phyloP scores from a whole-genome alignment of 2,329 filamentous ascomycete genomes.

The Tolypocladium inflatum region DNA sequence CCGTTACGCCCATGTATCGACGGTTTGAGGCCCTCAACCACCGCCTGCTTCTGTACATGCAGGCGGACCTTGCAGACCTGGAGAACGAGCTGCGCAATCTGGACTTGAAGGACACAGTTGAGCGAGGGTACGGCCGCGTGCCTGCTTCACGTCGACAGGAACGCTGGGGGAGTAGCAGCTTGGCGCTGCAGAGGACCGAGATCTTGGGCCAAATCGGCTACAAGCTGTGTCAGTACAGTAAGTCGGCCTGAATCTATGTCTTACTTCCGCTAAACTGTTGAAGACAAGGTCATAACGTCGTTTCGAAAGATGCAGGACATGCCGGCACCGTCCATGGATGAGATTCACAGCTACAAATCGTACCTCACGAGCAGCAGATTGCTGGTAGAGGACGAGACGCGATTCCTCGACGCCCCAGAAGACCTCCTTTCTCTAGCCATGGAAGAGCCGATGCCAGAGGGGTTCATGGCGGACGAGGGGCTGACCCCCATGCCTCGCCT shows the following conservation, averaged over 20 bases:
- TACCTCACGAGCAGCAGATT: slow-evolving; percentile 47
- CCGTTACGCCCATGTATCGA: slow-evolving; percentile 60
- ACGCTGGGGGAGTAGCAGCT: slow-evolving; percentile 40
- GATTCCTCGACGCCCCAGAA: slow-evolving; percentile 44
- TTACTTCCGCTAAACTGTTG: slow-evolving; percentile 4
- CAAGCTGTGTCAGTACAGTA: slow-evolving; percentile 61
- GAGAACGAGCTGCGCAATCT: slow-evolving; percentile 67
- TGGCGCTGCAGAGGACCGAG: slow-evolving; percentile 51
- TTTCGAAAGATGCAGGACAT: slow-evolving; percentile 44
- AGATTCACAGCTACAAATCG: slow-evolving; percentile 35
- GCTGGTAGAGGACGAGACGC: slow-evolving; percentile 49
- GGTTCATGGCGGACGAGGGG: slow-evolving; percentile 8
- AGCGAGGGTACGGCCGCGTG: slow-evolving; percentile 30
- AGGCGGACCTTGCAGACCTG: slow-evolving; percentile 74
- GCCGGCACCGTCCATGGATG: slow-evolving; percentile 35
- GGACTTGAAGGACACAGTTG: slow-evolving; percentile 49
- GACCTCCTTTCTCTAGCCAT: slow-evolving; percentile 39
- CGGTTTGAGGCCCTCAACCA: slow-evolving; percentile 78
- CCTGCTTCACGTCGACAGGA: slow-evolving; percentile 54
- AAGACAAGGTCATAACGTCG: slow-evolving; percentile 50
- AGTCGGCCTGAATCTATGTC: slow-evolving; percentile 13
- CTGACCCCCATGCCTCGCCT: slow-evolving; percentile 13
- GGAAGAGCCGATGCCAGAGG: slow-evolving; percentile 3
- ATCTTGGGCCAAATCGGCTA: slow-evolving; percentile 53
- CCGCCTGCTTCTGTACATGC: slow-evolving; percentile 69